Conservation (phyloP, 768 basidiomycete species). For the Auriscalpium vulgare region DNA sequence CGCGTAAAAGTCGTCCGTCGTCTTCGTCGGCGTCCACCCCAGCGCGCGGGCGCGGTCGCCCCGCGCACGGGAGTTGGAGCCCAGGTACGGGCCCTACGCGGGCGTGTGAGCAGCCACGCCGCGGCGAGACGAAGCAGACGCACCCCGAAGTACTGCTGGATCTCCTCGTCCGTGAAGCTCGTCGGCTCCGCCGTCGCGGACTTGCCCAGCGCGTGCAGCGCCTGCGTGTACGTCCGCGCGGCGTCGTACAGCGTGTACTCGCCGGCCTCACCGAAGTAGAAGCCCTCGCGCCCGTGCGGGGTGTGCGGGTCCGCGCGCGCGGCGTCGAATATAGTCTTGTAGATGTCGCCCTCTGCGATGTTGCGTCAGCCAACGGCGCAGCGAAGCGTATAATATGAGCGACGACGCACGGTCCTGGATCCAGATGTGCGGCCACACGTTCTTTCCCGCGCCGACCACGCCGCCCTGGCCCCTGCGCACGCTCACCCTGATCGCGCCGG, state of each 20-base stretch:
- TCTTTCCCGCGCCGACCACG: conserved; percentile 48
- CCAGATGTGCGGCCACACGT: conserved; percentile 53
- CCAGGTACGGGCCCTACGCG: conserved; percentile 11
- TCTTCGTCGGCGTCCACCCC: conserved; percentile 47
- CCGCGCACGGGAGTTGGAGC: conserved; percentile 35
- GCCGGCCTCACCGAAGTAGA: conserved; percentile 26
- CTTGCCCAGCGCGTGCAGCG: conserved; percentile 24
- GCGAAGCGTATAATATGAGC: not conserved
- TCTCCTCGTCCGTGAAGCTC: conserved; percentile 35
- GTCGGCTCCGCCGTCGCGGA: conserved; percentile 31
- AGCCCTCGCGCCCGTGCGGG: conserved; percentile 29
- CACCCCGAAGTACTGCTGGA: conserved; percentile 28
- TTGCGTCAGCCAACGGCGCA: not conserved
- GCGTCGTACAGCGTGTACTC: conserved; percentile 28
- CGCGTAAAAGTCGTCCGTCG: conserved; percentile 40
- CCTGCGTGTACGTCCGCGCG: conserved; percentile 28
- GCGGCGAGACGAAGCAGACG: not conserved
- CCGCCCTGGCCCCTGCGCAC: conserved; percentile 43
- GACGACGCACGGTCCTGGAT: conserved; percentile 40
- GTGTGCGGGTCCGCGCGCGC: conserved; percentile 18
- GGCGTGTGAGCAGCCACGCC: not conserved
- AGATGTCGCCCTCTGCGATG: conserved; percentile 35
- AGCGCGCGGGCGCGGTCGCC: conserved; percentile 34
- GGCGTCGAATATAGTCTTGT: conserved; percentile 33
- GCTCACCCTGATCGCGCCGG: conserved; percentile 34